These are phyloP conservation scores for Coccomyxa sp. DNA, from an alignment of 139 green algal species.

Conservation along the genomic window DNA sequence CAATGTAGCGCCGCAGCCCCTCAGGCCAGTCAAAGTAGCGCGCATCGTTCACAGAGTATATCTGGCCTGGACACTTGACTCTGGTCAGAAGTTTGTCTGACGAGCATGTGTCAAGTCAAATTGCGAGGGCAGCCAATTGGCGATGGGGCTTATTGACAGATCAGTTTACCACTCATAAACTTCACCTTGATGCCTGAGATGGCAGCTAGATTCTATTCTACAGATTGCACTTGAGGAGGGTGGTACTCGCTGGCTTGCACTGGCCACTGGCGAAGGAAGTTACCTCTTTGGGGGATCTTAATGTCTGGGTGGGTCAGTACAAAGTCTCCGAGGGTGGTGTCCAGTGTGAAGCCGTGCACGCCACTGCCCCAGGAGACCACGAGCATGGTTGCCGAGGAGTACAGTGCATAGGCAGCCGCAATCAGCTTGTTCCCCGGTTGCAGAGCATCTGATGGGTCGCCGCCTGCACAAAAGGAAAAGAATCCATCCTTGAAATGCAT, in stretches of 20 bases:
- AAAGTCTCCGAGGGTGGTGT: constrained; percentile 80
- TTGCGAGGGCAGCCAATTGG: no score
- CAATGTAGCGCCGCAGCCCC: constrained; percentile 58
- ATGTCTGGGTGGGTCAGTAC: constrained; percentile 79
- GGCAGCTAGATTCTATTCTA: background rate
- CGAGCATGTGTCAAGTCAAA: no score
- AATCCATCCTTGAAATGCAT: background rate
- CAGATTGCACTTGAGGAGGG: background rate
- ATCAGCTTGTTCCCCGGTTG: constrained; percentile 38
- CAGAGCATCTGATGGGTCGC: constrained; percentile 5
- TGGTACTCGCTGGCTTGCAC: background rate
- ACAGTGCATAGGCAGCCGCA: constrained; percentile 51
- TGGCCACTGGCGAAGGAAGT: background rate
- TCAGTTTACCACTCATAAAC: no score
- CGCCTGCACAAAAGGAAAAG: background rate
- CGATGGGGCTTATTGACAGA: no score
- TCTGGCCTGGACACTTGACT: constrained; percentile 33
- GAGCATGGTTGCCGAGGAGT: constrained; percentile 51
- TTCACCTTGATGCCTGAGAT: no score
- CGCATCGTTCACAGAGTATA: constrained; percentile 77
- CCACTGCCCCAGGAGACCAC: constrained; percentile 24
- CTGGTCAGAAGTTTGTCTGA: background rate
- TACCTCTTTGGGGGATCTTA: constrained; percentile 50
- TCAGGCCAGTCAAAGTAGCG: constrained; percentile 66
- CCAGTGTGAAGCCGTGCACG: constrained; percentile 77